These are phyloP conservation scores for Syzygium malaccense DNA, from an alignment of 441 rosid genomes.

Conservation along the genomic window DNA sequence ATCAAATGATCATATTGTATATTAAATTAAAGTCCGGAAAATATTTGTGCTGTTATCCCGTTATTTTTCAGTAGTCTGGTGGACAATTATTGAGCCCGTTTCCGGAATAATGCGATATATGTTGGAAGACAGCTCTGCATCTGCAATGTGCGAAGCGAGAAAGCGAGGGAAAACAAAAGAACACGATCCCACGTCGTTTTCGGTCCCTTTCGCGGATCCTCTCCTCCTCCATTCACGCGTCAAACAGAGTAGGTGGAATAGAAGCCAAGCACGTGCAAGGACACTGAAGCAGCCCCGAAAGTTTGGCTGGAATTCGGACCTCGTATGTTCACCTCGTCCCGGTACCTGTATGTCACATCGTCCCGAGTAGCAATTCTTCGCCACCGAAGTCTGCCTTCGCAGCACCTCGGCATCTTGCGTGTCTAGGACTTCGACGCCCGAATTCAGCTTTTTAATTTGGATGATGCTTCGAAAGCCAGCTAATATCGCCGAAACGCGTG, in stretches of 20 bases:
- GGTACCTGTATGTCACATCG: neutral
- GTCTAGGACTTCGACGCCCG: neutral
- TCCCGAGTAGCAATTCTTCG: neutral
- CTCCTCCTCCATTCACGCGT: neutral
- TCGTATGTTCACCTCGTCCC: no score
- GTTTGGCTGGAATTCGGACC: neutral
- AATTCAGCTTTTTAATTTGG: neutral
- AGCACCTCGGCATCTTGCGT: neutral
- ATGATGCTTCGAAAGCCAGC: neutral
- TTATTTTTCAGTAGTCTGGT: neutral
- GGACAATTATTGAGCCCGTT: neutral
- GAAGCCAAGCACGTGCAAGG: neutral
- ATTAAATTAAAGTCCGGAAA: no score
- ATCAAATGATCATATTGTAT: accelerated
- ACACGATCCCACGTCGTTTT: neutral
- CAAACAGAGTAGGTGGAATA: neutral
- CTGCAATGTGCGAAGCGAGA: neutral
- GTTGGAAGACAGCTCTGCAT: neutral
- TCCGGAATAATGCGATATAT: neutral
- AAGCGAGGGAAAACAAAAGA: neutral
- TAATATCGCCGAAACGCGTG: neutral
- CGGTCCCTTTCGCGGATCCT: neutral
- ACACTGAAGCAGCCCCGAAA: neutral
- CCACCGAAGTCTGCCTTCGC: neutral
- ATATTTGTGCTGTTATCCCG: no score